phyloP scores from a whole-genome alignment of 495 filamentous ascomycete genomes.

The Aspergillus steynii region DNA sequence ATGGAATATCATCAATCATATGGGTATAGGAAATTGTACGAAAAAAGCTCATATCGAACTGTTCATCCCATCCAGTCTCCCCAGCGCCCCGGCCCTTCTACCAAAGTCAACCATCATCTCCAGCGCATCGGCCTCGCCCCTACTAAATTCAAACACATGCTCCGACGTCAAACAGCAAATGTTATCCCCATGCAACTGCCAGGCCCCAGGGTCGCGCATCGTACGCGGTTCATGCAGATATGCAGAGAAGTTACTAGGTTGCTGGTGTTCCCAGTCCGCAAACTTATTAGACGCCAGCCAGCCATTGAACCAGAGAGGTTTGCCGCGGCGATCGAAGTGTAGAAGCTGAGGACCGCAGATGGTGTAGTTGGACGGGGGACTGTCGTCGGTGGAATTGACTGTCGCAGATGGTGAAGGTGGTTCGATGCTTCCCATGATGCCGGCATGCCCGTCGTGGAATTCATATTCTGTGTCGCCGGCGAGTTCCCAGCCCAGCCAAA shows the following conservation, averaged over 20 bases:
- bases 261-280: conserved; percentile 6
- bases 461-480: conserved; percentile 25
- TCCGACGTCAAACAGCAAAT: conserved; percentile 19
- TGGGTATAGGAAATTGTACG: neutral
- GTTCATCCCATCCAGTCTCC: neutral
- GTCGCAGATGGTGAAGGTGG: neutral
- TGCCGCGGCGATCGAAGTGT: conserved; percentile 23
- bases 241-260: conserved; percentile 15
- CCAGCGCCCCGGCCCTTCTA: neutral
- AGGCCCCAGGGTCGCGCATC: conserved; percentile 5
- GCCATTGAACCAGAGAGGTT: conserved; percentile 36
- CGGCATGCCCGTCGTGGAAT: conserved; percentile 25
- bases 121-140: conserved; percentile 9
- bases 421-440: conserved; percentile 18
- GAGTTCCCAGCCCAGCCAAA: conserved; percentile 31
- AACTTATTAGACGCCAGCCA: conserved; percentile 30
- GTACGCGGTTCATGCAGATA: conserved; percentile 16
- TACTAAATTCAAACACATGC: conserved; percentile 1
- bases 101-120: conserved; percentile 11
- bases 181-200: conserved; percentile 14
- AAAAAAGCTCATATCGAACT: neutral
- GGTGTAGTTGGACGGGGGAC: conserved; percentile 13
- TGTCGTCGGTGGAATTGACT: neutral
- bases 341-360: conserved; percentile 31
- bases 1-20: no score